Evolutionary conservation across 352 stramenopile genomes (phyloP), one percentile per base, ranked within the genome.

Genomic region (Phytophthora crassamura): DNA sequence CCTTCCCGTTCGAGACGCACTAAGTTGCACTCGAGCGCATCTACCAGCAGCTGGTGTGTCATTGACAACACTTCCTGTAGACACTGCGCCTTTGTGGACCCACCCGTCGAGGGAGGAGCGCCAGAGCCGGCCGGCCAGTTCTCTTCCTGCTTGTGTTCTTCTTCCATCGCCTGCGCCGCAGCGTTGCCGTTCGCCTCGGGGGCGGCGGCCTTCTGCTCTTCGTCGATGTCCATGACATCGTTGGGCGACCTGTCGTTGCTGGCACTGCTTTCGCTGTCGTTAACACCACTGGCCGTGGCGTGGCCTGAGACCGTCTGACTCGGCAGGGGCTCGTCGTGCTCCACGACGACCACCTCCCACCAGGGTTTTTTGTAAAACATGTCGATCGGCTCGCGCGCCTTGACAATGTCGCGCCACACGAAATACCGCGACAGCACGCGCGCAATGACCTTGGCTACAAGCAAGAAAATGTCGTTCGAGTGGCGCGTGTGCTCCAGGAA

Each of bases 381-480:
- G 18, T 90, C 76, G 46, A 95, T 95, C 6, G 89, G 83, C 30
- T 83, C 78, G 18, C 84, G 75, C 0, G 84, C 77, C 48, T 88
- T 86, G 25, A 80, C 54, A 8, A 90, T 66, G 55, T 90, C 77
- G 9, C 69, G 72, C 55, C 73, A 82, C 32, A 77, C 72, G 2
- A 94, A 38, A 62, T 78, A 93, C 3, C 79, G 68, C 32, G 77
- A 82, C 0, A 95, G 22, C 2, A 95, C 64, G 7, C 80, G 78
- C 15, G 88, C 85, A 12, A 98, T 79, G 0, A 98, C 88, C 52
- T 97, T 93, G 22, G 84, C 90, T 16, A 83, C 88, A 0, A 97
- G 69, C 11, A 97, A 51, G 59, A 98, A 97, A 40, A 98, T 97
- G 54, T 98, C 93, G 69, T 98, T 98, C 0, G 91, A 97, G 60